Base-by-base conservation (phyloP, 1,284 basidiomycete genomes). In the Xerocomus minutiporus region DNA sequence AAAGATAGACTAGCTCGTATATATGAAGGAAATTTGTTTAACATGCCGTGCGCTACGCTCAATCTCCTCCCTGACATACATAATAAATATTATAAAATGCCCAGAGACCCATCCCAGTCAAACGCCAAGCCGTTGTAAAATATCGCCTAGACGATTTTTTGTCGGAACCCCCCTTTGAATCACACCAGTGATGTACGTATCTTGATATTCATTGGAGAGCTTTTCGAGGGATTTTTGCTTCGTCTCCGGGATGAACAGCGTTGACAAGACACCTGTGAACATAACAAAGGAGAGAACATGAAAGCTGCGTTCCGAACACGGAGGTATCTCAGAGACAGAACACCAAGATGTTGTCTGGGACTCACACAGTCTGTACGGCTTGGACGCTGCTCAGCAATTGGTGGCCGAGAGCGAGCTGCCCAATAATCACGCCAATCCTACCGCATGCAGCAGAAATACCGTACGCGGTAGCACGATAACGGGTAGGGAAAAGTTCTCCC, bases 401-500 rank as follows among this genome's bases (percentile, higher is more conserved):
- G 11, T 65, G 71, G 40, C 76, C 67, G 64, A 85, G 82, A 29
- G 73, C 81, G 56, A 86, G 74, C 66, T 86, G 84, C 3, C 83
- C 80, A 29, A 88, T 66, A 62, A 88, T 78, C 25, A 85, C 86
- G 26, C 86, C 86, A 40, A 84, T 62, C 68, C 86, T 88, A 25
- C 83, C 83, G 20, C 75, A 76, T 2, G 84, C 85, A 23, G 86
- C 86, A 3, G 80, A 81, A 61, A 88, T 82, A 54, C 87, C 85
- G 67, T 86, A 79, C 7, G 78, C 83, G n/a, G 86, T 87, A 1
- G 82, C 79, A 46, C 85, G 76, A 71, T 87, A 86, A 35, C 86
- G 78, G 4, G 88, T 88, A 2, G 88, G 86, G 77, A 88, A 90
- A 29, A 75, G 77, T 66, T 91, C 86, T 4, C 80, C 84, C 28